A percentile compares a stretch with the other conserved stretches of the same genome.
Evolutionary conservation across 768 basidiomycete genomes (phyloP).

Genomic region (Atractiella rhizophila): DNA sequence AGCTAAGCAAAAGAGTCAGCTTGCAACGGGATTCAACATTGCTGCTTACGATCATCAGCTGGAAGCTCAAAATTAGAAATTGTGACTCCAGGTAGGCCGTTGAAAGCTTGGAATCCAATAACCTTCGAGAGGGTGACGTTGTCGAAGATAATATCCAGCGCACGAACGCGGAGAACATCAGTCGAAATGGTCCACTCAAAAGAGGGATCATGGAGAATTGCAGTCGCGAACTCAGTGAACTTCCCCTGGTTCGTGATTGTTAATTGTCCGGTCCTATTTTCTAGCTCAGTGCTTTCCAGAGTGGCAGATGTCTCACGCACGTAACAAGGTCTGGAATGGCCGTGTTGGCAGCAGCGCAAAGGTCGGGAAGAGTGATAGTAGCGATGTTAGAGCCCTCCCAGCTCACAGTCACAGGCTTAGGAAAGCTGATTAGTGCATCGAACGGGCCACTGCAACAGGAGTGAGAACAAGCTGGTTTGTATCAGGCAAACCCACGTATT

Average conservation of each 20-base stretch:
- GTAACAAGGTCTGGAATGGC: slow-evolving; percentile 44
- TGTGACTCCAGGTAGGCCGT: slow-evolving; percentile 37
- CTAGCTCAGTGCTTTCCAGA: too few relatives aligned
- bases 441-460: slow-evolving; percentile 41
- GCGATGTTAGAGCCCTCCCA: slow-evolving; percentile 44
- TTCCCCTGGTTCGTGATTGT: slow-evolving; percentile 31
- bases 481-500: too few relatives aligned
- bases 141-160: slow-evolving; percentile 45
- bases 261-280: slow-evolving; percentile 29
- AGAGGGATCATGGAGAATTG: slow-evolving; percentile 35
- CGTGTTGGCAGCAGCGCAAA: slow-evolving; percentile 40
- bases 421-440: slow-evolving; percentile 42
- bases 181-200: slow-evolving; percentile 52
- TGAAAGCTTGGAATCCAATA: slow-evolving; percentile 42
- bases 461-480: slow-evolving; percentile 26
- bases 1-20: background rate
- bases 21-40: slow-evolving; percentile 47
- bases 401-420: slow-evolving; percentile 36
- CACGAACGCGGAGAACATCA: slow-evolving; percentile 34
- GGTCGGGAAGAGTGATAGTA: slow-evolving; percentile 34
- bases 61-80: background rate
- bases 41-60: slow-evolving; percentile 16
- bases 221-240: slow-evolving; percentile 35
- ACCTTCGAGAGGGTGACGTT: slow-evolving; percentile 35
- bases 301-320: too few relatives aligned